phyloP scores from a whole-genome alignment of 352 stramenopile genomes.

The Globisporangium paroecandrum region DNA sequence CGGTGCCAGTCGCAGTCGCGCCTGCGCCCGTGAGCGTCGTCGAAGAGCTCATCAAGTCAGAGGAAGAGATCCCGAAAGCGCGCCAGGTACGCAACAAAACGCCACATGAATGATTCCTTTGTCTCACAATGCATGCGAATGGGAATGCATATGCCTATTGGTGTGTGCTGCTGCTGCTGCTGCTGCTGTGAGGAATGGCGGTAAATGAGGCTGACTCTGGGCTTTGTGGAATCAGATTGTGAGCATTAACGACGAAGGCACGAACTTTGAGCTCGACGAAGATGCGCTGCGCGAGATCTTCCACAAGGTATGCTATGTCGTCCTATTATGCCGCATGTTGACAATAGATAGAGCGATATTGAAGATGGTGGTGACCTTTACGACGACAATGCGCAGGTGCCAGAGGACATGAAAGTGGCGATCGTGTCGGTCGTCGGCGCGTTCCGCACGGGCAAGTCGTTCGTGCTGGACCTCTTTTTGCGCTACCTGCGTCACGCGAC shows the following conservation, averaged over 20 bases:
- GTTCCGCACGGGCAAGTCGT: constrained; percentile 98
- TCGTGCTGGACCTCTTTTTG: constrained; percentile 97
- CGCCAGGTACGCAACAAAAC: constrained; percentile 13
- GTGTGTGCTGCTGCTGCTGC: neutral
- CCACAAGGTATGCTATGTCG: constrained; percentile 31
- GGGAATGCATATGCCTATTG: neutral
- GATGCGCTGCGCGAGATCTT: constrained; percentile 68
- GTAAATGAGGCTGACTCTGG: neutral
- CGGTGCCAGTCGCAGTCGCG: neutral
- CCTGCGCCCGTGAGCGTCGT: constrained; percentile 8
- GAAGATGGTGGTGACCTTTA: neutral
- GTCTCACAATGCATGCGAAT: neutral
- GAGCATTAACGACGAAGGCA: constrained; percentile 85
- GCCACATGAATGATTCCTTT: neutral
- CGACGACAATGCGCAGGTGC: constrained; percentile 31
- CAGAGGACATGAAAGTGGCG: constrained; percentile 94
- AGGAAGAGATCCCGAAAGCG: constrained; percentile 21
- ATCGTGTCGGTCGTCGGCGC: constrained; percentile 98
- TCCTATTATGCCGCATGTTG: neutral
- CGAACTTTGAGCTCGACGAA: constrained; percentile 82
- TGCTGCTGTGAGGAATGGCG: neutral
- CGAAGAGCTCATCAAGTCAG: constrained; percentile 21
- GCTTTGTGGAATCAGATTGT: constrained; percentile 50
- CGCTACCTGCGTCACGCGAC: constrained; percentile 91
- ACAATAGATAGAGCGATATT: neutral